Conservation (phyloP, 768 basidiomycete genomes). For the Gymnopilus junonius region DNA sequence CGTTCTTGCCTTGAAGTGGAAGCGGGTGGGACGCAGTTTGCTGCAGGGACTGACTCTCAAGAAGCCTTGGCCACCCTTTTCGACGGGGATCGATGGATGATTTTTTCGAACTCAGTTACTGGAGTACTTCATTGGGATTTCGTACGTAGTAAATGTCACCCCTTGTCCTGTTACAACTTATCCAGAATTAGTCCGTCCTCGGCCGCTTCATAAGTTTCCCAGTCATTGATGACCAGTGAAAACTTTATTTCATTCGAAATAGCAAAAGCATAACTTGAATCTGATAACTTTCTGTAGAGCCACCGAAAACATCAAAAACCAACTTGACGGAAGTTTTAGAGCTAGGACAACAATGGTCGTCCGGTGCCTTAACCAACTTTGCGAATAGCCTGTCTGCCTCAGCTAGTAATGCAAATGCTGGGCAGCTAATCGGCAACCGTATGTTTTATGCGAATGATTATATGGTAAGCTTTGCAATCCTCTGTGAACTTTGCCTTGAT, state of each 20-base stretch:
- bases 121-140: constrained; percentile 73
- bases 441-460: constrained; percentile 74
- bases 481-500: constrained; percentile 1
- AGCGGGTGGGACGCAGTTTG: constrained; percentile 62
- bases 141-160: constrained; percentile 41
- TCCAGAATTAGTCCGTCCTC: constrained; percentile 51
- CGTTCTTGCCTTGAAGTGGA: constrained; percentile 63
- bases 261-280: background rate
- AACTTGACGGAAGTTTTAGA: constrained; percentile 56
- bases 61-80: constrained; percentile 59
- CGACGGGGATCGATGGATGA: constrained; percentile 72
- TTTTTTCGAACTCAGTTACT: constrained; percentile 60
- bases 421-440: constrained; percentile 55
- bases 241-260: background rate
- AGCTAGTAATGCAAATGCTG: constrained; percentile 54
- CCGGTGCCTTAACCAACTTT: constrained; percentile 42
- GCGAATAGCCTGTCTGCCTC: constrained; percentile 39
- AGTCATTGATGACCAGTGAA: constrained; percentile 49
- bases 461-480: constrained; percentile 47
- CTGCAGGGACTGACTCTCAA: constrained; percentile 45
- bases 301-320: constrained; percentile 57
- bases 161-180: constrained; percentile 2
- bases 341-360: constrained; percentile 59
- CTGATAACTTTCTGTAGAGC: constrained; percentile 41
- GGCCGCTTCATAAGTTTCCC: constrained; percentile 74